Evolutionary conservation across 2,329 filamentous ascomycete genomes (phyloP).

Genomic region (Pezicula carpinea): DNA sequence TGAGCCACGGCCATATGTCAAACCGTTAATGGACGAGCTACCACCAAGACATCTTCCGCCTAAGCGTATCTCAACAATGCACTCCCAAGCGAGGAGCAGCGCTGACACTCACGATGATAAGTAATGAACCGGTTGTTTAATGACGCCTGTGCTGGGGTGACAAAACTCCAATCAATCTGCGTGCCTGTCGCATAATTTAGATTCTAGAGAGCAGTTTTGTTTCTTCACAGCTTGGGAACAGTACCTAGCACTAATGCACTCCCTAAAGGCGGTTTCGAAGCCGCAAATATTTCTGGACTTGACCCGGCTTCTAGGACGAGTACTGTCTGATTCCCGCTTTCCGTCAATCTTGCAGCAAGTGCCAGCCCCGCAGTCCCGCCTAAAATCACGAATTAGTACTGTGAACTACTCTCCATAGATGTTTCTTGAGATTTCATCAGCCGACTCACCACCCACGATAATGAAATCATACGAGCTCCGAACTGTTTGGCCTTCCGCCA

Average conservation of each 20-base stretch:
- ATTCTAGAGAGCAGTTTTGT: not conserved
- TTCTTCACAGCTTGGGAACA: not conserved
- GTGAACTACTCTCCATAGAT: not conserved
- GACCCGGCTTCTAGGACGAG: constrained; percentile 35
- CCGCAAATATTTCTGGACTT: not conserved
- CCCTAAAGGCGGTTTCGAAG: not conserved
- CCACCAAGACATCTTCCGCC: constrained; percentile 30
- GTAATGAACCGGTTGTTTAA: not conserved
- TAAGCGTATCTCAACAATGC: not conserved
- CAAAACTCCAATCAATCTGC: not conserved
- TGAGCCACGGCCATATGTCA: constrained; percentile 19
- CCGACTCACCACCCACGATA: constrained; percentile 34
- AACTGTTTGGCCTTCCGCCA: not conserved
- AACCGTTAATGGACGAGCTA: constrained; percentile 30
- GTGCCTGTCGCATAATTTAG: not conserved
- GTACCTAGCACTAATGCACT: not conserved
- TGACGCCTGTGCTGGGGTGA: not conserved
- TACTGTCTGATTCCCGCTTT: constrained; percentile 30
- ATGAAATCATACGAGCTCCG: constrained; percentile 28
- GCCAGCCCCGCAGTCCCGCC: constrained; percentile 38
- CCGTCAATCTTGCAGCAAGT: constrained; percentile 35
- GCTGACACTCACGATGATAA: not conserved
- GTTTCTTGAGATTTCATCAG: not conserved
- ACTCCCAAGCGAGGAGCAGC: not conserved
- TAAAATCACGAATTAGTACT: constrained; percentile 38